Percentiles rank a stretch among this genome's conserved stretches.
Conservation (phyloP, 345 rosid genomes). For the Luvunga scandens region DNA sequence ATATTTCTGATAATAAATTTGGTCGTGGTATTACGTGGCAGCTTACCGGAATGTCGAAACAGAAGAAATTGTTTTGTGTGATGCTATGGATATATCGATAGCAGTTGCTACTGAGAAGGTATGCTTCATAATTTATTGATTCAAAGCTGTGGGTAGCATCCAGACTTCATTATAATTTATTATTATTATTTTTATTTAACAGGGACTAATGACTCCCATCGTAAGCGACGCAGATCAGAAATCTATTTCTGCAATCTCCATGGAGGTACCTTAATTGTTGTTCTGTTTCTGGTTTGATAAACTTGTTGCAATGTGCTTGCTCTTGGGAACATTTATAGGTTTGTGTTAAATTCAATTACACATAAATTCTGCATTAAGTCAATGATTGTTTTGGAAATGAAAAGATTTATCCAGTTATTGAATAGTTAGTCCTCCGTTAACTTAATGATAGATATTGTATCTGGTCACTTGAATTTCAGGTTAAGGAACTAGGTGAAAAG, state of each 20-base stretch:
- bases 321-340: background rate
- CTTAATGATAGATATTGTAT: too few relatives aligned
- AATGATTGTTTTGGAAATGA: background rate
- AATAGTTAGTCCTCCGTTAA: background rate
- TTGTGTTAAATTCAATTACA: background rate
- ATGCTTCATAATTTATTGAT: constrained; percentile 20
- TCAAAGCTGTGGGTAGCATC: constrained; percentile 3
- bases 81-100: constrained; percentile 82
- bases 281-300: background rate
- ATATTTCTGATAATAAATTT: constrained; percentile 18
- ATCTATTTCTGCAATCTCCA: constrained; percentile 77
- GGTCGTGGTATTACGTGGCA: constrained; percentile 32
- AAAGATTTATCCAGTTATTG: background rate
- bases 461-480: constrained; percentile 37
- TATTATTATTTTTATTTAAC: constrained; percentile 28
- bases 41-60: constrained; percentile 81
- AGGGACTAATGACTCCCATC: constrained; percentile 98
- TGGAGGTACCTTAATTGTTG: constrained; percentile 51
- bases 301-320: constrained; percentile 1
- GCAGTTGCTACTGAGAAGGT: constrained; percentile 99
- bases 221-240: constrained; percentile 89
- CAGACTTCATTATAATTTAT: constrained; percentile 14
- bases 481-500: constrained; percentile 89
- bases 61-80: constrained; percentile 61
- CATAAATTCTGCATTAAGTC: background rate